Base-by-base conservation (phyloP, 305 asterid genomes). In the Fraxinus albicans region DNA sequence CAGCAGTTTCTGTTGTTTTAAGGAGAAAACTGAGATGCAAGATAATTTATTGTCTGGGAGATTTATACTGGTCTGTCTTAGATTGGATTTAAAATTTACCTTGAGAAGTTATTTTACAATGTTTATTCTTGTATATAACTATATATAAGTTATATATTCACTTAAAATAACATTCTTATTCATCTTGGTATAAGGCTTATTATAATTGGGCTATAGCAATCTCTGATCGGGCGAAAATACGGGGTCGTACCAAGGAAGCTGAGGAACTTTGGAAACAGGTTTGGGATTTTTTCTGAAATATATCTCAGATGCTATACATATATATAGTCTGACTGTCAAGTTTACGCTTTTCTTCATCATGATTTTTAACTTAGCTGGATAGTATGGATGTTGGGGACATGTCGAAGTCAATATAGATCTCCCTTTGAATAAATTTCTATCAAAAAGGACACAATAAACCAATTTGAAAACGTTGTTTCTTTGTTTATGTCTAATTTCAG, bases 191-290 rank as follows among this genome's bases (percentile, higher is more conserved):
- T 69, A 53, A 13, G 99, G 99, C 99, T 60, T 97, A 91, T 84
- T 97, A 97, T 85, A 97, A 97, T 76, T 97, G 99, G 98, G 98
- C 99, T 76, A 97, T 97, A 79, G 99, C 99, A 86, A 95, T 97
- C 88, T 97, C 99, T 75, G 99, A 97, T 86, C 91, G 99, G 79
- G 99, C 99, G 10, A 97, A 97, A 89, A 95, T 95, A 90, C 94
- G 98, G 75, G 99, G 99, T 77, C 99, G 99, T 87, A 97, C 99
- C 84, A 97, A 94, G 90, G 99, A 97, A 89, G 99, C 99, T 65
- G 99, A 97, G 92, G 99, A 97, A 86, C 91, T 95, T 73, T 95
- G 99, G 99, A 94, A 95, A 88, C 98, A 92, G 97, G 98, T 93
- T 80, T 53, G 78, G 31, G 73, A 50, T 83, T 86, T 86, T 83